Conservation (phyloP, 176 grass and related monocot genomes). For the Stipa capillata region DNA sequence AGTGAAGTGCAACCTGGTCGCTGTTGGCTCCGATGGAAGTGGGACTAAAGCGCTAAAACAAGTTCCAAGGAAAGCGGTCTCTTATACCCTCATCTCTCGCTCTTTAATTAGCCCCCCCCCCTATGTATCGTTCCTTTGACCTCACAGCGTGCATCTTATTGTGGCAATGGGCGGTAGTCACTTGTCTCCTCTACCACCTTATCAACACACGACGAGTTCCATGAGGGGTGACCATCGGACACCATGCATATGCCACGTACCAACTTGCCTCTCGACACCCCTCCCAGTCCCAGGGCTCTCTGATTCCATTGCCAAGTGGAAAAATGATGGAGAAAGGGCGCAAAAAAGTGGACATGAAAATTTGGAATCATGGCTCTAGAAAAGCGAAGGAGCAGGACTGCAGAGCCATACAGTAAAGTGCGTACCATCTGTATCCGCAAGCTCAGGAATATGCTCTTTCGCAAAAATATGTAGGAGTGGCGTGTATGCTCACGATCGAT, state of each 20-base stretch:
- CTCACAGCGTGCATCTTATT: not conserved
- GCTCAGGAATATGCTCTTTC: not conserved
- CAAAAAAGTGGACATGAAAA: constrained; percentile 20
- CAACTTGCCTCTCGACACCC: not conserved
- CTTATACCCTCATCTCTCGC: not conserved
- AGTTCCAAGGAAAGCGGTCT: constrained; percentile 26
- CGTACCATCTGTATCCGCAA: not conserved
- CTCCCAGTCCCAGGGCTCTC: not conserved
- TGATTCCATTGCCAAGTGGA: not conserved
- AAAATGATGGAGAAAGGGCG: not conserved
- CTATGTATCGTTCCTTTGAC: not conserved
- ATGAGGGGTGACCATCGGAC: not conserved
- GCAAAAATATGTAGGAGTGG: not conserved
- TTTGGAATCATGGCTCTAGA: not conserved
- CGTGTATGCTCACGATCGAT: not conserved
- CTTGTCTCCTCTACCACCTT: not conserved
- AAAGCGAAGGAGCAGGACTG: not conserved
- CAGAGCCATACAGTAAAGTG: not conserved
- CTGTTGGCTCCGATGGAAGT: not conserved
- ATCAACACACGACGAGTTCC: not conserved
- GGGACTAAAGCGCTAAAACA: constrained; percentile 15
- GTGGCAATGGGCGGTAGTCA: not conserved
- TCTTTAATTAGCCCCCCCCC: not conserved
- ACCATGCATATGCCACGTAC: not conserved
- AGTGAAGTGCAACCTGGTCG: not conserved